These are phyloP conservation scores for Cryptococcus depauperatus DNA, from an alignment of 1,284 basidiomycete species.

Conservation along the genomic window DNA sequence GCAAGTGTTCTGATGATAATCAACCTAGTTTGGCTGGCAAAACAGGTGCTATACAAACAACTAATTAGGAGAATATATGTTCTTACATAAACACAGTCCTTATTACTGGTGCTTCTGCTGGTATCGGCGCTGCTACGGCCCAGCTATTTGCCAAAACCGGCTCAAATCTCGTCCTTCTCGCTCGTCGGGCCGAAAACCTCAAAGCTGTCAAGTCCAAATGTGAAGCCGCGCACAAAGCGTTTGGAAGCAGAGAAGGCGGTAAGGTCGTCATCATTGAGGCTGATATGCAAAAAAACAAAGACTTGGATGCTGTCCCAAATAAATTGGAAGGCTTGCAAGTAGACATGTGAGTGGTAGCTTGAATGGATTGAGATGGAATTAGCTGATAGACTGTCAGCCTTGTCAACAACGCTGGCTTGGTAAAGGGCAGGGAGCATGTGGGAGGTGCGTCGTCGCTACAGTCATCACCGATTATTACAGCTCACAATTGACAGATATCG, in stretches of 20 bases:
- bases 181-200: constrained; percentile 33
- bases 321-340: constrained; percentile 30
- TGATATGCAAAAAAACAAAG: constrained; percentile 33
- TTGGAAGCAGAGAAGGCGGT: constrained; percentile 17
- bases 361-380: background rate
- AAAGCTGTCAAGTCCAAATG: constrained; percentile 26
- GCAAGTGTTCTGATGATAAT: background rate
- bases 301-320: constrained; percentile 23
- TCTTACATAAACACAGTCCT: constrained; percentile 20
- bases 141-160: constrained; percentile 36
- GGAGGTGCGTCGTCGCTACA: constrained; percentile 28
- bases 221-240: constrained; percentile 20
- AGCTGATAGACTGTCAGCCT: constrained; percentile 21
- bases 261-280: constrained; percentile 34
- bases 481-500: constrained; percentile 35
- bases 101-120: constrained; percentile 39
- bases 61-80: background rate
- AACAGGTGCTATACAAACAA: constrained; percentile 19
- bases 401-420: constrained; percentile 46
- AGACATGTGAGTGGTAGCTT: constrained; percentile 30
- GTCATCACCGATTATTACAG: too few species aligned
- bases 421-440: constrained; percentile 40
- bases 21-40: constrained; percentile 22
- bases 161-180: constrained; percentile 36
- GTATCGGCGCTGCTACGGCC: constrained; percentile 41